phyloP scores from a whole-genome alignment of 2,329 filamentous ascomycete genomes.

The Aspergillus sp. region DNA sequence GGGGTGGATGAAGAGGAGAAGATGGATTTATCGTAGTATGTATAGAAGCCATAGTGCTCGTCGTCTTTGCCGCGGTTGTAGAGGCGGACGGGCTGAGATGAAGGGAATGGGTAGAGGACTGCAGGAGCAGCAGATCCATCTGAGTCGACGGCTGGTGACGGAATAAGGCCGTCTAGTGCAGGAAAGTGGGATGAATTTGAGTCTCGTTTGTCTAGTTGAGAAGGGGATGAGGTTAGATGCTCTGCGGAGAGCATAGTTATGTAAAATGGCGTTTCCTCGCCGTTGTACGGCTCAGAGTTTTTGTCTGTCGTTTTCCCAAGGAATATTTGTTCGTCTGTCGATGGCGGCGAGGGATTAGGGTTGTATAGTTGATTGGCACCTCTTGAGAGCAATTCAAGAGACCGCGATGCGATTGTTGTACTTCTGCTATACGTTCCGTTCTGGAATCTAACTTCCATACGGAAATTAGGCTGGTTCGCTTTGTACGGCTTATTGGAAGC shows the following conservation, averaged over 20 bases:
- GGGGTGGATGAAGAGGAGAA: slow-evolving; percentile 66
- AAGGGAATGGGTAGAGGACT: slow-evolving; percentile 67
- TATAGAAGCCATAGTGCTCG: slow-evolving; percentile 94
- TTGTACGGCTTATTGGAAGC: slow-evolving; percentile 61
- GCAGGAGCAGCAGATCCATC: slow-evolving; percentile 74
- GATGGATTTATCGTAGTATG: slow-evolving; percentile 83
- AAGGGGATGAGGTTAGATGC: slow-evolving; percentile 39
- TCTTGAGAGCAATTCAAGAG: slow-evolving; percentile 27
- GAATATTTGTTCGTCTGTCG: slow-evolving; percentile 70
- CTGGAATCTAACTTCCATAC: slow-evolving; percentile 68
- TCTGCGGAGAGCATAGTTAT: slow-evolving; percentile 63
- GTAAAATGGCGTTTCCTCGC: slow-evolving; percentile 86
- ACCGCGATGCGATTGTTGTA: slow-evolving; percentile 54
- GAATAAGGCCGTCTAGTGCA: slow-evolving; percentile 58
- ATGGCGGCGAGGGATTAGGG: slow-evolving; percentile 49
- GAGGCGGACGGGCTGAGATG: slow-evolving; percentile 74
- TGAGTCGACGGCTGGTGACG: slow-evolving; percentile 59
- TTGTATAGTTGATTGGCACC: slow-evolving; percentile 39
- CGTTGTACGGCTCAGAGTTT: slow-evolving; percentile 69
- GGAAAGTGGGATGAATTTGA: slow-evolving; percentile 27
- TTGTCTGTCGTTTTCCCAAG: slow-evolving; percentile 83
- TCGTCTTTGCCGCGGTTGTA: slow-evolving; percentile 77
- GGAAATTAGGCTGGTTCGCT: slow-evolving; percentile 72
- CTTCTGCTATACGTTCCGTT: slow-evolving; percentile 60
- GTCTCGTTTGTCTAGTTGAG: slow-evolving; percentile 27